Evolutionary conservation across 805 yeast species (phyloP).

Genomic region (Lipomyces sp.): DNA sequence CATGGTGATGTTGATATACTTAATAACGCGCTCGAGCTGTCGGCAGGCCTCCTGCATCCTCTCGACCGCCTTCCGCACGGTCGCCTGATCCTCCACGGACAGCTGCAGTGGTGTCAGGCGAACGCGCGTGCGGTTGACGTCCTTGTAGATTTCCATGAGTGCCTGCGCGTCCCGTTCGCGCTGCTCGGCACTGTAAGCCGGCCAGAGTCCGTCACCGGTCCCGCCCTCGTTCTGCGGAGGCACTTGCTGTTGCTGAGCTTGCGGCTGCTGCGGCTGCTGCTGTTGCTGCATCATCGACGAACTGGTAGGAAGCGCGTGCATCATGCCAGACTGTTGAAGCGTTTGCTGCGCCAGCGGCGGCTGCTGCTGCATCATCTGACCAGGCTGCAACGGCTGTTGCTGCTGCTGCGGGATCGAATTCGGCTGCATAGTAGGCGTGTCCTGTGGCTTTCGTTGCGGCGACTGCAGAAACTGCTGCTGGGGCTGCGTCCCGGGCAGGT

Average conservation of each 20-base stretch:
- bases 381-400: conserved; percentile 10
- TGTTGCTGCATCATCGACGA: conserved; percentile 9
- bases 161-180: conserved; percentile 16
- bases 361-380: conserved; percentile 4
- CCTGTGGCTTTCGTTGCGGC: conserved; percentile 1
- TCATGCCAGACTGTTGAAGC: conserved; percentile 2
- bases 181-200: conserved; percentile 10
- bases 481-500: conserved; percentile 1
- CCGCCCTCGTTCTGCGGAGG: neutral
- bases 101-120: conserved; percentile 14
- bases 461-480: conserved; percentile 8
- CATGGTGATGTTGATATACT: conserved; percentile 16
- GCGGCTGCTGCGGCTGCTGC: conserved; percentile 8
- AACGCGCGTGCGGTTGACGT: conserved; percentile 10
- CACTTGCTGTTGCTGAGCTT: neutral
- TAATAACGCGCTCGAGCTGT: conserved; percentile 22
- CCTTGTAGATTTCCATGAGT: conserved; percentile 17
- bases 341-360: conserved; percentile 17
- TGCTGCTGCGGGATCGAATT: conserved; percentile 14
- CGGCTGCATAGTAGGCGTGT: conserved; percentile 1
- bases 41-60: conserved; percentile 21
- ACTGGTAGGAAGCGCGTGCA: neutral
- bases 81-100: conserved; percentile 12
- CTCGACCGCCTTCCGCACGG: conserved; percentile 9
- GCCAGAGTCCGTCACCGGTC: neutral